These are phyloP conservation scores for Mycena belliarum DNA, from an alignment of 768 basidiomycete genomes.

Conservation along the genomic window DNA sequence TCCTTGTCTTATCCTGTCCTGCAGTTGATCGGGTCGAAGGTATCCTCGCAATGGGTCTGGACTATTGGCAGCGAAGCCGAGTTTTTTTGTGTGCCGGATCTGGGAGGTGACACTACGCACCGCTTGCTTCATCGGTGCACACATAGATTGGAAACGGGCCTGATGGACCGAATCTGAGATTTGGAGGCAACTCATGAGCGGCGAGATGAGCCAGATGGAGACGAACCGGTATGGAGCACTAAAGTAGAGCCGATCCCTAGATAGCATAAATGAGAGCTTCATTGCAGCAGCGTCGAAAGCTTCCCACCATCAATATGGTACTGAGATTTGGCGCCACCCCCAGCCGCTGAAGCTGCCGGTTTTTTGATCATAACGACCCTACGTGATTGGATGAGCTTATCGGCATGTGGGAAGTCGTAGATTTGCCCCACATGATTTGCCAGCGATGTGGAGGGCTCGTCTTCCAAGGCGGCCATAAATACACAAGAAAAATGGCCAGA, in stretches of 20 bases:
- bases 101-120: conserved; percentile 23
- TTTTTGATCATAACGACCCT: conserved; percentile 62
- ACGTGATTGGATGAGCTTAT: background rate
- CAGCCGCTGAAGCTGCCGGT: conserved; percentile 35
- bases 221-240: conserved; percentile 15
- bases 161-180: conserved; percentile 36
- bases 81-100: background rate
- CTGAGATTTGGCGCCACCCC: conserved; percentile 52
- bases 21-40: conserved; percentile 46
- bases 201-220: too few species aligned
- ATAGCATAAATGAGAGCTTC: background rate
- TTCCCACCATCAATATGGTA: conserved; percentile 49
- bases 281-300: background rate
- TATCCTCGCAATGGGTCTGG: conserved; percentile 41
- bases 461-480: conserved; percentile 51
- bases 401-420: background rate
- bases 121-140: conserved; percentile 42
- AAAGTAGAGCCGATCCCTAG: conserved; percentile 7
- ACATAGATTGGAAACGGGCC: conserved; percentile 22
- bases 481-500: conserved; percentile 59
- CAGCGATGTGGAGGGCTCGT: conserved; percentile 43
- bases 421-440: conserved; percentile 55
- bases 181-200: conserved; percentile 1
- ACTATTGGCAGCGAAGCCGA: conserved; percentile 47
- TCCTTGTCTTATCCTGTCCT: conserved; percentile 37